These are phyloP conservation scores for Pythium coloratum DNA, from an alignment of 352 stramenopile genomes.

Conservation along the genomic window DNA sequence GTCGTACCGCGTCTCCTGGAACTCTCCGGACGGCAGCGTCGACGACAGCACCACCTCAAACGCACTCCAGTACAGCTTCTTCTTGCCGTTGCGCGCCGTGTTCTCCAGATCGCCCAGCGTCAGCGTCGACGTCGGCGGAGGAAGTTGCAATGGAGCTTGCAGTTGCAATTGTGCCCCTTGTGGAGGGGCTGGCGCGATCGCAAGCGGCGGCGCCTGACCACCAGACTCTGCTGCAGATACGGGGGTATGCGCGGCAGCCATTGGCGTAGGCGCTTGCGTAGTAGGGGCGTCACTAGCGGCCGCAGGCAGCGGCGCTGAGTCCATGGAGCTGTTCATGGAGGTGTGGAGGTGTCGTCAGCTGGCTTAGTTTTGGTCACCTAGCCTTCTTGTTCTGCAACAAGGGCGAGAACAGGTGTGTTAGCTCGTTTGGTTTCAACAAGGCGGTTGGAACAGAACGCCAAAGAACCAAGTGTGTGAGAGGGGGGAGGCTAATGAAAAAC, in stretches of 20 bases:
- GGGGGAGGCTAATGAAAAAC: background rate
- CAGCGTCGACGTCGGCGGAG: constrained; percentile 6
- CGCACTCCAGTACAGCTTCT: constrained; percentile 33
- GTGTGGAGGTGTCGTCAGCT: background rate
- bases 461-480: background rate
- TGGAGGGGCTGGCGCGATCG: background rate
- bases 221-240: background rate
- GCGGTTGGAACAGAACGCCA: background rate
- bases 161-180: background rate
- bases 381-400: background rate
- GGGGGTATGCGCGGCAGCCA: background rate
- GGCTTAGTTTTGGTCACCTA: constrained; percentile 11
- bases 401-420: background rate
- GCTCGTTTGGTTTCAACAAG: background rate
- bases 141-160: background rate
- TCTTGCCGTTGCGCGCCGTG: constrained; percentile 30
- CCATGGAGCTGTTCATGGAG: background rate
- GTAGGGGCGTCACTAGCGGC: background rate
- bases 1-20: constrained; percentile 26
- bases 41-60: constrained; percentile 26
- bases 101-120: constrained; percentile 30
- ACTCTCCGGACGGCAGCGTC: background rate
- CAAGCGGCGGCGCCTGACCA: background rate
- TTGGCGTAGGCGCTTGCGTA: background rate
- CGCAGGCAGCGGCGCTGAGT: background rate